Evolutionary conservation across 1,284 basidiomycete genomes (phyloP).

Genomic region (Cryptococcus maquisensis): DNA sequence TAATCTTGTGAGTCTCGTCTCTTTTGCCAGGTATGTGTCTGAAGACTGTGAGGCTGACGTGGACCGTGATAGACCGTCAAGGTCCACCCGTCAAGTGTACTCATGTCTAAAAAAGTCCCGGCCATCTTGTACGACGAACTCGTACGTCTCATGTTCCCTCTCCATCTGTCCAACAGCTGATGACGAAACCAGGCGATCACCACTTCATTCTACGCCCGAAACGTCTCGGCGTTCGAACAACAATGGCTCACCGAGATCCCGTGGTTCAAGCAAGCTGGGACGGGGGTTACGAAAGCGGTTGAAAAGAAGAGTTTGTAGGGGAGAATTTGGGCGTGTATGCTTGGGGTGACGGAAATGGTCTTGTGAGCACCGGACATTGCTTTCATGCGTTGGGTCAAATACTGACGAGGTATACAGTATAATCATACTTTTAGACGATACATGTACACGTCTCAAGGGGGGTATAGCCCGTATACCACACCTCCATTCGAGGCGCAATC

Average conservation of each 20-base stretch:
- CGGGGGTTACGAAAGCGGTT: conserved; percentile 6
- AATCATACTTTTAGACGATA: too few species aligned
- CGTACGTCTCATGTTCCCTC: conserved; percentile 53
- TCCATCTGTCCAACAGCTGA: not conserved
- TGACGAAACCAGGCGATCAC: conserved; percentile 63
- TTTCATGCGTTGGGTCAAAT: too few species aligned
- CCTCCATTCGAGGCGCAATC: too few species aligned
- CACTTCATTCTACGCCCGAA: conserved; percentile 77
- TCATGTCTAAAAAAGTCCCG: conserved; percentile 72
- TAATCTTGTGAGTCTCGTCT: conserved; percentile 59
- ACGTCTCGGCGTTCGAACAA: conserved; percentile 73
- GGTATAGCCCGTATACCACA: too few species aligned
- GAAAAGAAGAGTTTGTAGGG: conserved; percentile 7
- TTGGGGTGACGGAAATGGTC: too few species aligned
- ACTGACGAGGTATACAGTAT: too few species aligned
- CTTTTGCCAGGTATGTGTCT: not conserved
- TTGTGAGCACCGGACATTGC: too few species aligned
- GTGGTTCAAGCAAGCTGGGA: conserved; percentile 36
- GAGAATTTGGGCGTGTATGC: too few species aligned
- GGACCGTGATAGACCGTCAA: conserved; percentile 62
- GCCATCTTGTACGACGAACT: conserved; percentile 88
- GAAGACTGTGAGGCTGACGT: not conserved
- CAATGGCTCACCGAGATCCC: conserved; percentile 53
- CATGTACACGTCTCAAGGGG: too few species aligned
- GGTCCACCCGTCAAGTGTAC: conserved; percentile 77